phyloP scores from a whole-genome alignment of 305 asterid genomes.

The Fraxinus albicans region DNA sequence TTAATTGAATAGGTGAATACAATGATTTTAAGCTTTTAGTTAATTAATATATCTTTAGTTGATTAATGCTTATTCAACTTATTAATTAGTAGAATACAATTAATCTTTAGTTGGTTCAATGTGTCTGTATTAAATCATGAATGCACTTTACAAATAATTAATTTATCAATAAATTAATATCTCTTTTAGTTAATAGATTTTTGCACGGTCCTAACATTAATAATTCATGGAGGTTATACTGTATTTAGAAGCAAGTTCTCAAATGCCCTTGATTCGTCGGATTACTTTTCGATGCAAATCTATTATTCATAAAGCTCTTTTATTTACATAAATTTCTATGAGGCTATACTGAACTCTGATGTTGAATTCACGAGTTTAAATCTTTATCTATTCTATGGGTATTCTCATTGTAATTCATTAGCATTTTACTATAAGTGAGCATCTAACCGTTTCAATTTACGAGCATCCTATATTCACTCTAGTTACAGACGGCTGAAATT shows the following conservation, averaged over 20 bases:
- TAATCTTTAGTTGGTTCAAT: neutral
- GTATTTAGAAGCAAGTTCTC: neutral
- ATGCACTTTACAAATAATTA: neutral
- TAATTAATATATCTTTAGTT: neutral
- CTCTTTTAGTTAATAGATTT: neutral
- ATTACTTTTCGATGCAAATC: neutral
- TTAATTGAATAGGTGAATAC: neutral
- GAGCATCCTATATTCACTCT: neutral
- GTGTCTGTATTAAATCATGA: neutral
- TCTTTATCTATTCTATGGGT: neutral
- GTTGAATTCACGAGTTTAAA: neutral
- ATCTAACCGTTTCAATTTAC: neutral
- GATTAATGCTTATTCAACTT: neutral
- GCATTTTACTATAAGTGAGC: neutral
- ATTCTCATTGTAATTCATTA: neutral
- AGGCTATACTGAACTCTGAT: neutral
- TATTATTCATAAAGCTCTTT: neutral
- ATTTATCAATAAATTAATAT: neutral
- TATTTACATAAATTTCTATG: neutral
- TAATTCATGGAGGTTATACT: neutral
- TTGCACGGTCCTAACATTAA: neutral
- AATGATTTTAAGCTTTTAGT: neutral
- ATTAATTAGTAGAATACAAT: neutral
- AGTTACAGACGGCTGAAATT: neutral
- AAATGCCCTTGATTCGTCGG: neutral